A percentile compares a stretch with the other conserved stretches of the same genome.
phyloP scores from a whole-genome alignment of 2,329 filamentous ascomycete species.

The Exophiala lecanii-corni region DNA sequence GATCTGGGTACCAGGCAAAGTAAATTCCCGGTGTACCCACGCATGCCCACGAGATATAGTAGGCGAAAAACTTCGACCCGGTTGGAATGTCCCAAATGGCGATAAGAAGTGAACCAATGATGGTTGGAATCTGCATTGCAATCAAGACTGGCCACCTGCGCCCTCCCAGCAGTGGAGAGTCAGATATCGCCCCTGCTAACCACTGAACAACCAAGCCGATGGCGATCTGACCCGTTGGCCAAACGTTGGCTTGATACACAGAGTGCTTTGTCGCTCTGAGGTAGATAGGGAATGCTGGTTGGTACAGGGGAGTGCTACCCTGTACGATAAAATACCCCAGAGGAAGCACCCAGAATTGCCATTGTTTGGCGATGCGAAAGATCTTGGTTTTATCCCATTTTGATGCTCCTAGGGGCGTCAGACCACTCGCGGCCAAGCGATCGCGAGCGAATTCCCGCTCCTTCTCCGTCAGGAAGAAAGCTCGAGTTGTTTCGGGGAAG shows the following conservation, averaged over 20 bases:
- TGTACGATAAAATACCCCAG: constrained; percentile 39
- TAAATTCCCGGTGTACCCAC: constrained; percentile 15
- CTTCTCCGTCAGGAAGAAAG: constrained; percentile 38
- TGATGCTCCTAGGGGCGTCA: constrained; percentile 36
- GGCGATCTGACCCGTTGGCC: constrained; percentile 42
- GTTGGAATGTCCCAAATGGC: constrained; percentile 29
- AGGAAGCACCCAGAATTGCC: constrained; percentile 44
- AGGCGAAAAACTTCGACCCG: constrained; percentile 18
- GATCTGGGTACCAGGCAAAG: constrained; percentile 15
- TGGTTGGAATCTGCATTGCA: constrained; percentile 34
- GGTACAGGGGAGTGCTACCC: constrained; percentile 34
- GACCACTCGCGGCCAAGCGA: constrained; percentile 33
- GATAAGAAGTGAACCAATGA: constrained; percentile 28
- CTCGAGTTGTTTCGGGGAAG: constrained; percentile 40
- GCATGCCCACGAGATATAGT: constrained; percentile 9
- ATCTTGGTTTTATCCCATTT: constrained; percentile 33
- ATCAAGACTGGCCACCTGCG: constrained; percentile 12
- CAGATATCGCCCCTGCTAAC: constrained; percentile 16
- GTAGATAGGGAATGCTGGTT: constrained; percentile 42
- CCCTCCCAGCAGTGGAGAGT: constrained; percentile 15
- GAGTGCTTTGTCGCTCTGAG: constrained; percentile 36
- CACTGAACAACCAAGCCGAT: constrained; percentile 37
- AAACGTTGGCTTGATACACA: constrained; percentile 43
- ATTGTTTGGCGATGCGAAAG: constrained; percentile 37
- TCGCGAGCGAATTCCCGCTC: constrained; percentile 25